Base-by-base conservation (phyloP, 306 rosid species). In the Canavalia ensiformis region DNA sequence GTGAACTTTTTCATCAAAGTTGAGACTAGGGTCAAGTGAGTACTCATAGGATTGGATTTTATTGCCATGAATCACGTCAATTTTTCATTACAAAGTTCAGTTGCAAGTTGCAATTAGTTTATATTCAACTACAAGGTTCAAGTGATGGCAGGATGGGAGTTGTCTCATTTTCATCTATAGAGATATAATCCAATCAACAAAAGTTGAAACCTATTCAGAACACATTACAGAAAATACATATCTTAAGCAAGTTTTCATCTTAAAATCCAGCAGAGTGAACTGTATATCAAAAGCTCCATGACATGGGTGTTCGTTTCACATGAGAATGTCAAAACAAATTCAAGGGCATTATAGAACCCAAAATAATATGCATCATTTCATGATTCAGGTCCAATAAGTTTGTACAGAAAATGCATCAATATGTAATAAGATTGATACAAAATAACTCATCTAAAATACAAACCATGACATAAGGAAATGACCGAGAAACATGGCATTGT, bases 321-420 rank as follows among this genome's bases (percentile, higher is more conserved):
- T 6, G 9, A 83, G 45, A 77, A 51, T 55, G 29, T 67, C 34
- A 54, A 76, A 60, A 64, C 50, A 78, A 37, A 78, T 41, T 54
- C 54, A 30, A 50, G 65, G 42, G 35, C 42, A 51, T 25, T 2
- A 51, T 28, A 63, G 80, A 74, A 81, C 25, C 56, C 37, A 45
- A 80, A 75, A 72, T 56, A 31, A 59, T 62, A 41, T 68, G 74
- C n/a, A 52, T 62, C 64, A 49, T 52, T 65, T 79, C 60, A 81
- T 64, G 55, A 80, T 13, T 60, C 54, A 52, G 72, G 41, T 65
- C 51, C 58, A 39, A 67, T 29, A 76, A 62, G 11, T 60, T 60
- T n/a, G 54, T 60, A 64, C 44, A 52, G 50, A 80, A 54, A 60
- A 8, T 8, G 25, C 64, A 80, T 25, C 46, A 45, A 33, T 44